Evolutionary conservation across 73 alveolate genomes (phyloP).

Genomic region (Symbiodinium natans): DNA sequence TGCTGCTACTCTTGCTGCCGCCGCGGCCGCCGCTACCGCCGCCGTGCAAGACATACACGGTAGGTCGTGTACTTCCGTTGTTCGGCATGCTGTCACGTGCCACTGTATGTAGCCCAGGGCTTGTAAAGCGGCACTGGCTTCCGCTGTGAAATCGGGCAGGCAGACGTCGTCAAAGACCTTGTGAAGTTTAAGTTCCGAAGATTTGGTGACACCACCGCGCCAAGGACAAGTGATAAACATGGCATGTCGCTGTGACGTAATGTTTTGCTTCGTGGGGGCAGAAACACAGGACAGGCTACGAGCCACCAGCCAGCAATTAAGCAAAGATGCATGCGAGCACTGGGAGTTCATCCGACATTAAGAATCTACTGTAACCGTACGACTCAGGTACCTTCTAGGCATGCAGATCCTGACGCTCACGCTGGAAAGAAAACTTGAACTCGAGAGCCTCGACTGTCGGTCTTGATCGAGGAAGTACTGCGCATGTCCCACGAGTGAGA

Average conservation of each 20-base stretch:
- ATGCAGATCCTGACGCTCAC: conserved; percentile 86
- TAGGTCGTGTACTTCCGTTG: too few species aligned
- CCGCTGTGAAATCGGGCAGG: background rate
- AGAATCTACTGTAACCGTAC: too few species aligned
- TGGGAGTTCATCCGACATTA: too few species aligned
- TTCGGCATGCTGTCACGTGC: too few species aligned
- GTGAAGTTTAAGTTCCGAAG: conserved; percentile 35
- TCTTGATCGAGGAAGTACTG: background rate
- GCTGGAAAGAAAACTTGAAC: conserved; percentile 54
- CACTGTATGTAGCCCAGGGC: too few species aligned
- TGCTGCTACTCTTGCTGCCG: too few species aligned
- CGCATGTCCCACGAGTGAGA: background rate
- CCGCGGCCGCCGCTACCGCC: too few species aligned
- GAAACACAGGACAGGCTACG: conserved; percentile 49
- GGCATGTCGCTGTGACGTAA: background rate
- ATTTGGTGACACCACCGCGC: conserved; percentile 65
- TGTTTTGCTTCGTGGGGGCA: background rate
- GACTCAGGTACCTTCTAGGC: conserved; percentile 39
- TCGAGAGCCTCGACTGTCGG: conserved; percentile 23
- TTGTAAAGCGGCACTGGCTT: too few species aligned
- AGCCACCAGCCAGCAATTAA: background rate
- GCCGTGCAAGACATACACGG: too few species aligned
- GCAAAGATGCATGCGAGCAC: background rate
- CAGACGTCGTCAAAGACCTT: conserved; percentile 78
- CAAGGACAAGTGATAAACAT: background rate